Evolutionary conservation across 768 basidiomycete species (phyloP).

Genomic region (Phlebiopsis gigantea): DNA sequence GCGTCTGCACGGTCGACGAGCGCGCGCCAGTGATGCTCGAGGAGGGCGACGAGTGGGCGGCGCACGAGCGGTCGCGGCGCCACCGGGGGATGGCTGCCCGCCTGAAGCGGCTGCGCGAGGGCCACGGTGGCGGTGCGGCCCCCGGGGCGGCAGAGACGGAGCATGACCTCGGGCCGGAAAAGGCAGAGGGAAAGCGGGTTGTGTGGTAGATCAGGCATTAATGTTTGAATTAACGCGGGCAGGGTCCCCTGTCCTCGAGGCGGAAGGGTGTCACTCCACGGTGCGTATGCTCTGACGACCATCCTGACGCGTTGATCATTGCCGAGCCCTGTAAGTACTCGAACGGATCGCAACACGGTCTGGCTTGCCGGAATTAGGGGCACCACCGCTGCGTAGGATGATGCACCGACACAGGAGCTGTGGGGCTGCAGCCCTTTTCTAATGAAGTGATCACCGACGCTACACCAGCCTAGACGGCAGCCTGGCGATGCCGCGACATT

Average conservation of each 20-base stretch:
- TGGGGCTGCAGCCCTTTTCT: neutral
- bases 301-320: neutral
- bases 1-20: conserved; percentile 53
- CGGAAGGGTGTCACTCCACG: neutral
- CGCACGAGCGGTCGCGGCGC: conserved; percentile 48
- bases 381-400: neutral
- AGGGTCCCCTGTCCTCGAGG: neutral
- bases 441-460: neutral
- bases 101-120: neutral
- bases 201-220: neutral
- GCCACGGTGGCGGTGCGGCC: neutral
- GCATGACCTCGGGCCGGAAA: too few species aligned
- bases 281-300: neutral
- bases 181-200: neutral
- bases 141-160: too few species aligned
- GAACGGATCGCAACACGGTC: neutral
- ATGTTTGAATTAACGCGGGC: neutral
- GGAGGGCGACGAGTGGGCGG: conserved; percentile 44
- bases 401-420: neutral
- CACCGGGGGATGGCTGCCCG: conserved; percentile 33
- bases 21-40: conserved; percentile 63
- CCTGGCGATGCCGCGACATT: neutral
- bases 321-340: too few species aligned
- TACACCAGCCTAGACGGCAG: neutral
- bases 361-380: neutral